Evolutionary conservation across 2,329 filamentous ascomycete genomes (phyloP), one percentile per base, ranked within the genome.

Genomic region (Botrytis deweyae): DNA sequence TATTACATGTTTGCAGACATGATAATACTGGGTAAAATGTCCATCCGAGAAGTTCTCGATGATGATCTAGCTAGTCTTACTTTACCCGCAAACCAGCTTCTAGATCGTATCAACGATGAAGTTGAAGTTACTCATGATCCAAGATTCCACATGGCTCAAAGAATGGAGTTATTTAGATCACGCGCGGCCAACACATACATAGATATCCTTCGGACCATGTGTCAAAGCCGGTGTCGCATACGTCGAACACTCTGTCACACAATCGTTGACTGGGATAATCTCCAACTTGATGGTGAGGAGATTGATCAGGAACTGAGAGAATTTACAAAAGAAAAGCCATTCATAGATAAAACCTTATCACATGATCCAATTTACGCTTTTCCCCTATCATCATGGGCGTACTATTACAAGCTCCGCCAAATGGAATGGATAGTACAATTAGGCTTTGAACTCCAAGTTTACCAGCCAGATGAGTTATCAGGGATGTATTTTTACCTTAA

Each of bases 401-500:
- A 95, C 79, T 88, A 95, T 74, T 93, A 97, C 83, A 98, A 98
- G 82, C 87, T 98, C n/a, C 89, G 88, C 44, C 89, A 95, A 79
- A 93, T 98, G 87, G 92, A 95, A 80, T 92, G 91, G 86, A 91
- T 97, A 64, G 87, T 98, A 25, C 93, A 98, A 80, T 89, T 98
- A 46, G 96, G 97, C 20, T 98, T 99, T 81, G 96, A 99, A 82
- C 90, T 98, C 20, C 91, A 95, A 62, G 89, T 97, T 16, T 98
- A 98, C 82, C 90, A 95, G 71, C 87, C 90, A 0, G 92, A 97
- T 81, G 96, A 99, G 82, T 86, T 96, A 16, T 88, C 90, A 0
- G 90, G 90, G 38, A 97, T 98, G 92, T 98, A 98, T 82, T 96
- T 92, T 90, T 94, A 97, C 81, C 84, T 97, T 76, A 89, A 93